phyloP scores from a whole-genome alignment of 176 grass and related monocot genomes.

The Carex scoparia region DNA sequence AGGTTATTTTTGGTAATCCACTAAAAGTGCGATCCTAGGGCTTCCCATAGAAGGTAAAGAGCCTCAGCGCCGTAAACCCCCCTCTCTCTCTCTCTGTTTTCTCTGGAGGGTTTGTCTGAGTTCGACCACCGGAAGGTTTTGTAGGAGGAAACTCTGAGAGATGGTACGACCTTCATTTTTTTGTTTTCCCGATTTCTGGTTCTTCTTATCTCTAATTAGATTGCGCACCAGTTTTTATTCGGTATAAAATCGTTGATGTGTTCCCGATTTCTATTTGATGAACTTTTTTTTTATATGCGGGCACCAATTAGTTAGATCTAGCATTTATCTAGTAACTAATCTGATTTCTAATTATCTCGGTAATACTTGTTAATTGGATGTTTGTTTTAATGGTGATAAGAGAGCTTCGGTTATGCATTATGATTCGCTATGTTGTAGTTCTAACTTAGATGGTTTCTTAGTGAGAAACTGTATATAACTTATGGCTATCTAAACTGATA shows the following conservation, averaged over 20 bases:
- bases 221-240: neutral
- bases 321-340: neutral
- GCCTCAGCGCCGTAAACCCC: constrained; percentile 1
- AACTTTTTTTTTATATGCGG: neutral
- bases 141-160: neutral
- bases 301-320: neutral
- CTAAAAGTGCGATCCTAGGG: neutral
- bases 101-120: neutral
- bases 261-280: neutral
- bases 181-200: neutral
- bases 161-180: neutral
- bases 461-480: neutral
- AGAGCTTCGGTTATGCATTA: neutral
- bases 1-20: neutral
- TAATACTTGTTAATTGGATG: neutral
- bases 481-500: neutral
- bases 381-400: neutral
- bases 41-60: neutral
- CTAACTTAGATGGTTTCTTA: neutral
- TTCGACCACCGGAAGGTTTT: neutral
- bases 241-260: neutral
- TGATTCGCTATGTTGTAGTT: neutral
- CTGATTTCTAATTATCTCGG: neutral
- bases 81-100: neutral
- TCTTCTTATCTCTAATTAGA: neutral